Base-by-base conservation (phyloP, 2,329 filamentous ascomycete species). In the Cytospora schulzeri region DNA sequence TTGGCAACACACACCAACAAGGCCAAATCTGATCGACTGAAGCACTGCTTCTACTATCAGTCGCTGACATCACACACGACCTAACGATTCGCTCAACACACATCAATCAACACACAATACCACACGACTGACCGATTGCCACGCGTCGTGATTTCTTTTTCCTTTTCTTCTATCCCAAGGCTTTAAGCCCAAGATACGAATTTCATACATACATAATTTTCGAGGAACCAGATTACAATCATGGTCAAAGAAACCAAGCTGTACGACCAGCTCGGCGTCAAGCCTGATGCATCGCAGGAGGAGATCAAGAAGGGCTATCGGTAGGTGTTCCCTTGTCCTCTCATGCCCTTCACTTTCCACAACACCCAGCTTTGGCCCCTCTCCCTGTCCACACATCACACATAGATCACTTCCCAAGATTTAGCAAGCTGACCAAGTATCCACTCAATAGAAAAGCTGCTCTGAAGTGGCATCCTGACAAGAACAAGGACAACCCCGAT, bases 181-280 rank as follows among this genome's bases (percentile, higher is more conserved):
- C 64, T 38, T 64, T 28, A 35, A 33, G 64, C 64, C 64, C 33
- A 50, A 57, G 17, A 12, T 5, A 14, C 53, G n/a, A 24, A 48
- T 9, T 7, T 28, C 5, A 62, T 8, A 19, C 29, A 19, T 15
- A 22, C 24, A 55, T 38, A 54, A 45, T 17, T 12, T 14, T 4
- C 33, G 60, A 15, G 19, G 45, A 19, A 31, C 38, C 50, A 57
- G 14, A 61, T 26, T 19, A 55, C 71, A 77, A 86, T 71, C 70
- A 97, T 98, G 94, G 92, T 96, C 71, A 91, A 92, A 73, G 94
- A 98, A 82, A 95, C 91, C 60, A 97, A 96, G 79, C 89, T 98
- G 68, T 99, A 99, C 83, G 92, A 98, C 78, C 85, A 87, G 68
- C 84, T 99, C 72, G 83, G 84, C 75, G 82, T 97, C 78, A 90